Conservation (phyloP, 805 yeast species). For the Candida morakotiae region DNA sequence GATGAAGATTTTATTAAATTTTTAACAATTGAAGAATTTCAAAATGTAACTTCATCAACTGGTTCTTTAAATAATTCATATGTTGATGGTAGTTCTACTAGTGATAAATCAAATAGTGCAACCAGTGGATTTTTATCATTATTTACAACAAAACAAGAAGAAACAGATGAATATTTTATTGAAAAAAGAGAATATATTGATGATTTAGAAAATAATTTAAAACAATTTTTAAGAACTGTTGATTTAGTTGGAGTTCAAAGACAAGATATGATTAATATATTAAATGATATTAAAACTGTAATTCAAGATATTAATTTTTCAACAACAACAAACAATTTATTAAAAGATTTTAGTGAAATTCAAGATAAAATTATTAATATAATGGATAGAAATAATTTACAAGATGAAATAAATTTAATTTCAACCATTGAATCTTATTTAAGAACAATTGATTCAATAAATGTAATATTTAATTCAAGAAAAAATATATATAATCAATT, state of each 20-base stretch:
- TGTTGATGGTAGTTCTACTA: conserved; percentile 23
- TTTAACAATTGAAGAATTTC: conserved; percentile 66
- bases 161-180: conserved; percentile 74
- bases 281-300: conserved; percentile 60
- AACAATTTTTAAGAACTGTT: conserved; percentile 62
- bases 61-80: conserved; percentile 44
- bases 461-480: conserved; percentile 71
- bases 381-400: conserved; percentile 72
- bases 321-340: conserved; percentile 55
- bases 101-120: background rate
- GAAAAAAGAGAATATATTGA: conserved; percentile 69
- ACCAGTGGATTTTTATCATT: conserved; percentile 33
- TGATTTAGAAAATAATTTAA: conserved; percentile 67
- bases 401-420: conserved; percentile 83
- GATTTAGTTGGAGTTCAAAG: conserved; percentile 75
- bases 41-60: too few relatives aligned
- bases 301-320: conserved; percentile 61
- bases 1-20: conserved; percentile 80
- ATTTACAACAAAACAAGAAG: conserved; percentile 64
- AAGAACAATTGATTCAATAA: conserved; percentile 70
- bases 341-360: conserved; percentile 67
- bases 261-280: conserved; percentile 61
- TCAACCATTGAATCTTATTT: conserved; percentile 84
- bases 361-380: conserved; percentile 70
- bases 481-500: conserved; percentile 52